Evolutionary conservation across 2,329 filamentous ascomycete genomes (phyloP).

Genomic region (Fusarium secorum): DNA sequence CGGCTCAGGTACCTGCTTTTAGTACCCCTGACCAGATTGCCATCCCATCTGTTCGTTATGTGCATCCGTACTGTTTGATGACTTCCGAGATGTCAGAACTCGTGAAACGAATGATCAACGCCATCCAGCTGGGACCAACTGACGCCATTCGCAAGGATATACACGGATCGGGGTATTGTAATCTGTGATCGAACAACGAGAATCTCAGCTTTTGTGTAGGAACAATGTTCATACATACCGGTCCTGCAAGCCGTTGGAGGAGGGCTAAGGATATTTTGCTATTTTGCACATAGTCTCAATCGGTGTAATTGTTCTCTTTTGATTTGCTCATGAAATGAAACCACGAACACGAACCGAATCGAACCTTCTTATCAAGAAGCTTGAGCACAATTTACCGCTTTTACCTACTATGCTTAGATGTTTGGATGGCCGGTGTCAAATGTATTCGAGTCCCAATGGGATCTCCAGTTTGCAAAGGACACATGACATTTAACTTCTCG

Average conservation of each 20-base stretch:
- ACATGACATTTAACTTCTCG: not conserved
- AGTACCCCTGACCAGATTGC: slow-evolving; percentile 9
- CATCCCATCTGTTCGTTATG: slow-evolving; percentile 7
- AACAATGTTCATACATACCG: not conserved
- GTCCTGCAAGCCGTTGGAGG: not conserved
- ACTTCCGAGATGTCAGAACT: not conserved
- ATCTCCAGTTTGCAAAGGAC: not conserved
- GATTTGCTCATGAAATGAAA: not conserved
- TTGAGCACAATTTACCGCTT: not conserved
- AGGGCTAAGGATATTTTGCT: not conserved
- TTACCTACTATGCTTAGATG: not conserved
- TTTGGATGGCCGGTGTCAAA: not conserved
- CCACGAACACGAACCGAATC: no score
- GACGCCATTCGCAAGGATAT: slow-evolving; percentile 25
- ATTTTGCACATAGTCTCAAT: not conserved
- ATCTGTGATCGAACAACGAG: not conserved
- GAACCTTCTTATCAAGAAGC: not conserved
- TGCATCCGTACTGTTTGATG: slow-evolving; percentile 5
- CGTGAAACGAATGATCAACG: slow-evolving; percentile 12
- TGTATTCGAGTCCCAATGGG: not conserved
- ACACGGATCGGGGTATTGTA: not conserved
- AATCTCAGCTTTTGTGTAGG: not conserved
- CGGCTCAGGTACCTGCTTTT: slow-evolving; percentile 18
- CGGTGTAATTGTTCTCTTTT: not conserved
- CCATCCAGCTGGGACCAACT: slow-evolving; percentile 6